Percentiles rank a stretch among this genome's conserved stretches.
Conservation (phyloP, 805 yeast species). For the Hanseniaspora hatyaiensis region DNA sequence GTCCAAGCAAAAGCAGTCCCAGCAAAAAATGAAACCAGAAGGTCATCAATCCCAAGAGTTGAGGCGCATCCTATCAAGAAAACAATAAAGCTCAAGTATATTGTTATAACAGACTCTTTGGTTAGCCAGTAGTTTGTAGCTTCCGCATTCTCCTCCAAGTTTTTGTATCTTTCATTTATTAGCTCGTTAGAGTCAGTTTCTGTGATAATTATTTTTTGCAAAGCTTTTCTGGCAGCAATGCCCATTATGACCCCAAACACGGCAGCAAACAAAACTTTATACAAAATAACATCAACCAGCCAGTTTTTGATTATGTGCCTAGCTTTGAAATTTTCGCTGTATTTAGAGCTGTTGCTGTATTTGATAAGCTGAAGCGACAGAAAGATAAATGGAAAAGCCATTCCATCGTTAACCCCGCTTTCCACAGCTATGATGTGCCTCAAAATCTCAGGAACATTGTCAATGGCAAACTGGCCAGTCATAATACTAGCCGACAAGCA, state of each 20-base stretch:
- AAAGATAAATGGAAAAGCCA: constrained; percentile 85
- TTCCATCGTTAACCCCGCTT: constrained; percentile 85
- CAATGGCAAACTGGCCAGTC: constrained; percentile 70
- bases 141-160: neutral
- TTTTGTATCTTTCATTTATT: neutral
- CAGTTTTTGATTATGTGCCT: constrained; percentile 67
- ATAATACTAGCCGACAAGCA: constrained; percentile 94
- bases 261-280: constrained; percentile 73
- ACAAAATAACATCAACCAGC: constrained; percentile 62
- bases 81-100: constrained; percentile 68
- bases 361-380: constrained; percentile 55
- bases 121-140: constrained; percentile 68
- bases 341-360: constrained; percentile 44
- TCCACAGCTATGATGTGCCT: constrained; percentile 66
- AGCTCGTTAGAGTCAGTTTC: neutral
- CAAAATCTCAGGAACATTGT: constrained; percentile 70
- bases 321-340: constrained; percentile 1
- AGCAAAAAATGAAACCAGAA: constrained; percentile 79
- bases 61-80: constrained; percentile 84
- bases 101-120: constrained; percentile 75
- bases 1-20: constrained; percentile 95
- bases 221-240: constrained; percentile 52
- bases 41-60: constrained; percentile 77
- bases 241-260: constrained; percentile 66
- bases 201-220: constrained; percentile 35